Percentiles rank a stretch among this genome's conserved stretches.
These are phyloP conservation scores for Daphne laureola DNA, from an alignment of 441 rosid genomes.

Conservation along the genomic window DNA sequence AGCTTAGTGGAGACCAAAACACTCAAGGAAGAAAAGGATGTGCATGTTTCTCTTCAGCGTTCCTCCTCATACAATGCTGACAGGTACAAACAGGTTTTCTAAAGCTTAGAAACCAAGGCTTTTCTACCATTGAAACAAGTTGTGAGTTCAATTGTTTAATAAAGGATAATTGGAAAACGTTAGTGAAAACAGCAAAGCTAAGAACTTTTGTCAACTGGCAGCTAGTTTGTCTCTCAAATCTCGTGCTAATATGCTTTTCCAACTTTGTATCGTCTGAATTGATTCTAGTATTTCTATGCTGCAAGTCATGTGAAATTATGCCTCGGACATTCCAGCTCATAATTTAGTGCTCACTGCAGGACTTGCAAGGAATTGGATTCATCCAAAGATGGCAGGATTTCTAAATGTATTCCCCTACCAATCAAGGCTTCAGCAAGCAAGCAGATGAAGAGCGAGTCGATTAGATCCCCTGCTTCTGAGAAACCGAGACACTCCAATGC, in stretches of 20 bases:
- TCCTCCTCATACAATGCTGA: slow-evolving; percentile 94
- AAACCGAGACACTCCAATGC: slow-evolving; percentile 52
- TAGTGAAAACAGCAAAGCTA: background rate
- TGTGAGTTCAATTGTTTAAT: no score
- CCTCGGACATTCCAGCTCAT: background rate
- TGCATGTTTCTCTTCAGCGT: slow-evolving; percentile 55
- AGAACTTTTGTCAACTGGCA: background rate
- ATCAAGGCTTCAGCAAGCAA: slow-evolving; percentile 55
- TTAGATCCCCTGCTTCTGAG: slow-evolving; percentile 61
- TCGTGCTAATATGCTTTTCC: slow-evolving; percentile 1
- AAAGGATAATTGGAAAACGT: no score
- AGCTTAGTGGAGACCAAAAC: slow-evolving; percentile 64
- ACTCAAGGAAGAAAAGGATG: slow-evolving; percentile 41
- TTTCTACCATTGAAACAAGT: no score
- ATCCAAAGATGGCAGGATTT: slow-evolving; percentile 36
- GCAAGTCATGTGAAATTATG: slow-evolving; percentile 3
- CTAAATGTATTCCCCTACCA: slow-evolving; percentile 51
- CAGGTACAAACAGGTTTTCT: slow-evolving; percentile 43
- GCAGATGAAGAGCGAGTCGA: slow-evolving; percentile 48
- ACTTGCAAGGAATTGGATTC: slow-evolving; percentile 38
- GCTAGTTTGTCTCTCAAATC: background rate
- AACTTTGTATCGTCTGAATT: background rate
- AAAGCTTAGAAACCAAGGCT: no score
- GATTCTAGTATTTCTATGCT: background rate
- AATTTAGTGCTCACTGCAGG: slow-evolving; percentile 34